Evolutionary conservation across 1,284 basidiomycete species (phyloP), one percentile per base, ranked within the genome.

Genomic region (Tilletia horrida): DNA sequence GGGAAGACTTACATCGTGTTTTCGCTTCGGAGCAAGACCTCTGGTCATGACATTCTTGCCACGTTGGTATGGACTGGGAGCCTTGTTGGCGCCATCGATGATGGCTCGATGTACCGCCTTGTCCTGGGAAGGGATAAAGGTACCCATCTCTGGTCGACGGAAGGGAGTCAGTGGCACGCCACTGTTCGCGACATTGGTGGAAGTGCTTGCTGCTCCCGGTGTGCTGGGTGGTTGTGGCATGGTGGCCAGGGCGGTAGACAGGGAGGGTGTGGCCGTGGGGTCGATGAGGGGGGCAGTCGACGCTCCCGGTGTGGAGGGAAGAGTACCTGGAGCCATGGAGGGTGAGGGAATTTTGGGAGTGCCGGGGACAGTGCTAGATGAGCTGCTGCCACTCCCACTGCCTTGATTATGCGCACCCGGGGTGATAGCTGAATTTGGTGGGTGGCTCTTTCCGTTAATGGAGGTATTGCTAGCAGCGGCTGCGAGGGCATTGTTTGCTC

Each of bases 81-180:
- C 76, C 63, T 76, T 74, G 35, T 67, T 67, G 4, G 75, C 76
- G 1, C 80, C 80, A 59, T 81, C 79, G 42, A 81, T 78, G 47
- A 81, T 79, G 11, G 80, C 80, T 14, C 80, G 76, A 61, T 81
- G 79, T 2, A 79, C 73, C 13, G 76, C 74, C 64, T 78, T 78
- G 47, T 76, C 72, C 3, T 70, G 72, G 0, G 77, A 74, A 6
- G 78, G 78, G 67, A 78, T 77, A 59, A 79, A 79, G 52, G 73
- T 71, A 18, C 78, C 78, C 78, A 79, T 79, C 64, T 72, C 71
- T 8, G 77, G 77, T 23, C 35, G 40, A n/a, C 42, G 65, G 52
- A 57, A 61, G 14, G 55, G 42, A n/a, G 52, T 43, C 25, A 43
- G 23, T 14, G 63, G 40, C 40, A 25, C 8, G 50, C 50, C 50